phyloP scores from a whole-genome alignment of 192 early-diverging fungal genomes.

The Coemansia sp. region DNA sequence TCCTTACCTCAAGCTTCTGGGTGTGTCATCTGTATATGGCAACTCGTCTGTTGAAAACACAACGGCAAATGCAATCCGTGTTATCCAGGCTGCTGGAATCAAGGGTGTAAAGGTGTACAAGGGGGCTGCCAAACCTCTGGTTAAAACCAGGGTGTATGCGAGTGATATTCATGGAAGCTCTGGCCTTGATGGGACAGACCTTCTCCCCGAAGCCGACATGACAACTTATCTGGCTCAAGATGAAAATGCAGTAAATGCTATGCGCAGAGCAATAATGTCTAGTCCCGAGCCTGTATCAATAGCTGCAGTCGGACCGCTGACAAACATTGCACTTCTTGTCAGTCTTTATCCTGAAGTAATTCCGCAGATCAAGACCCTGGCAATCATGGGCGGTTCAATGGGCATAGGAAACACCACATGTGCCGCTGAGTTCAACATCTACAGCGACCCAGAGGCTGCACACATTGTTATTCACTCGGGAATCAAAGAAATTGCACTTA shows the following conservation, averaged over 20 bases:
- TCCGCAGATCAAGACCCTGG: conserved; percentile 32
- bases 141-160: conserved; percentile 11
- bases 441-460: conserved; percentile 33
- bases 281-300: conserved; percentile 18
- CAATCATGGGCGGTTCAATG: conserved; percentile 48
- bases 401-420: conserved; percentile 18
- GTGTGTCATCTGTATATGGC: conserved; percentile 27
- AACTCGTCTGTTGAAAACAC: conserved; percentile 25
- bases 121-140: conserved; percentile 30
- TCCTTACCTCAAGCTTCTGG: conserved; percentile 22
- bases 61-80: conserved; percentile 23
- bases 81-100: conserved; percentile 30
- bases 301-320: conserved; percentile 47
- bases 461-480: conserved; percentile 29
- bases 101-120: conserved; percentile 23
- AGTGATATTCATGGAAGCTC: conserved; percentile 16
- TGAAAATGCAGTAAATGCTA: conserved; percentile 20
- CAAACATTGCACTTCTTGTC: conserved; percentile 48
- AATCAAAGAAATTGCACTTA: conserved; percentile 17
- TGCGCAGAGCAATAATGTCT: conserved; percentile 19
- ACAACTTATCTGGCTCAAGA: conserved; percentile 7
- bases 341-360: conserved; percentile 46
- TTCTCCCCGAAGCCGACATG: conserved; percentile 17
- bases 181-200: conserved; percentile 18
- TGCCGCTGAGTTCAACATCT: conserved; percentile 41